These are phyloP conservation scores for Blastobotrys aristatus DNA, from an alignment of 1,139 yeast species.

Conservation along the genomic window DNA sequence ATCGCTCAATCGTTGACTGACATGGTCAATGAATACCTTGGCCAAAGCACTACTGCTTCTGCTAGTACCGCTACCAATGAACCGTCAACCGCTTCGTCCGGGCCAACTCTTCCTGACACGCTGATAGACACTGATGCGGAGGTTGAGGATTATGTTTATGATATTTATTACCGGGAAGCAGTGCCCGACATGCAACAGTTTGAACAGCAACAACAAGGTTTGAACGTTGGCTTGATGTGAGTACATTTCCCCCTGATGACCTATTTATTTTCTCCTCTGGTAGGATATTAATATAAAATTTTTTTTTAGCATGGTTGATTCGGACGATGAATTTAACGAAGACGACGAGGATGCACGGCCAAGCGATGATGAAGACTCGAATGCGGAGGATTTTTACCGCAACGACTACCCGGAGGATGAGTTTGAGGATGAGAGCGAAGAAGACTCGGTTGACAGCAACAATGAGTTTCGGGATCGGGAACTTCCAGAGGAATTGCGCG, in stretches of 20 bases:
- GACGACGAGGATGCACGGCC: conserved; percentile 36
- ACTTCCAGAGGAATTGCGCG: conserved; percentile 11
- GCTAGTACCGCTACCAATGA: conserved; percentile 1
- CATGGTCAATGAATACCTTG: conserved; percentile 58
- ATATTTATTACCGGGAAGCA: conserved; percentile 66
- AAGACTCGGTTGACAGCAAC: conserved; percentile 8
- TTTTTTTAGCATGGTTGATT: conserved; percentile 39
- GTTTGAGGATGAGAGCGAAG: conserved; percentile 12
- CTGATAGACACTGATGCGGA: conserved; percentile 28
- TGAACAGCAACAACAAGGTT: not conserved
- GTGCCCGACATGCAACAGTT: conserved; percentile 7
- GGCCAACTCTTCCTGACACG: conserved; percentile 14
- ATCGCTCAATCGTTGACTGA: conserved; percentile 60
- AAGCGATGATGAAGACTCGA: conserved; percentile 70
- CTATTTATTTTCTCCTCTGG: not conserved
- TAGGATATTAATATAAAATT: not conserved
- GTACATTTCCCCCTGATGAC: conserved; percentile 21
- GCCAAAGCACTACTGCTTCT: conserved; percentile 15
- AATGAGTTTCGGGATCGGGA: conserved; percentile 14
- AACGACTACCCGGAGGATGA: conserved; percentile 96
- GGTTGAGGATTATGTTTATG: conserved; percentile 79
- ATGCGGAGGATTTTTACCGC: conserved; percentile 80
- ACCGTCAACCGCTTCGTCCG: conserved; percentile 13
- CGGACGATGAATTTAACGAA: conserved; percentile 51
- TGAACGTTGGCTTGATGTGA: conserved; percentile 37